Conservation (phyloP, 352 stramenopile species). For the Nothophytophthora sp. region DNA sequence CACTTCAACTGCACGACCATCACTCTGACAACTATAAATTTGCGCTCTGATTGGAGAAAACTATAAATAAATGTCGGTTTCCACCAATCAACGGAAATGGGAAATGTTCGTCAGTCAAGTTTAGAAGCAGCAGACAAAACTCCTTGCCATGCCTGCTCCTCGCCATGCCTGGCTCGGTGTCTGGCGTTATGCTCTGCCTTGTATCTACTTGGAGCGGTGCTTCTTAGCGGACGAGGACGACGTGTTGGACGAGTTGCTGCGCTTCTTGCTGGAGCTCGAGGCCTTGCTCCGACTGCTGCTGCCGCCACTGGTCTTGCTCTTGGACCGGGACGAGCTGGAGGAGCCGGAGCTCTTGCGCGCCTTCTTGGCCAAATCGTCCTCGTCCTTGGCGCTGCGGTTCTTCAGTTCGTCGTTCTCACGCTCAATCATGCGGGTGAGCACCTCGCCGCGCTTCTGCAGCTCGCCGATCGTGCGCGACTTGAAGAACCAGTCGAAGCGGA, state of each 20-base stretch:
- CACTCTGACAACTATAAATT: slow-evolving; percentile 5
- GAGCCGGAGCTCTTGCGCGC: slow-evolving; percentile 47
- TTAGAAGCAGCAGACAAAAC: no score
- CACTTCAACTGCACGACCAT: slow-evolving; percentile 16
- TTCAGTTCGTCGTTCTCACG: slow-evolving; percentile 92
- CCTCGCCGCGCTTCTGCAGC: slow-evolving; percentile 96
- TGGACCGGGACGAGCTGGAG: slow-evolving; percentile 65
- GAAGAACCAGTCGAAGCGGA: slow-evolving; percentile 99
- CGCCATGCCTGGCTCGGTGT: no score
- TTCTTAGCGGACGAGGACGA: slow-evolving; percentile 68
- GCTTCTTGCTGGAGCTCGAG: slow-evolving; percentile 72
- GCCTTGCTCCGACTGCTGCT: slow-evolving; percentile 53
- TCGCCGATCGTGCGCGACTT: slow-evolving; percentile 98
- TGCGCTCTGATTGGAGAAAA: no score
- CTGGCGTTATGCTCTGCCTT: no score
- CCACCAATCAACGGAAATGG: no score
- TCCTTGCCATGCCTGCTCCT: no score
- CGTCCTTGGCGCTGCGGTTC: slow-evolving; percentile 68
- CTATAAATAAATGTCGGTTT: no score
- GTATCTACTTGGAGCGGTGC: slow-evolving; percentile 63
- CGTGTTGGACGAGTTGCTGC: slow-evolving; percentile 59
- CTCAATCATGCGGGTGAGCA: slow-evolving; percentile 96
- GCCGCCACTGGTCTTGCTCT: slow-evolving; percentile 50
- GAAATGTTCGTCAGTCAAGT: no score
- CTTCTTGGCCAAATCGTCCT: slow-evolving; percentile 81